A percentile compares a stretch with the other conserved stretches of the same genome.
phyloP scores from a whole-genome alignment of 2,329 filamentous ascomycete species.

The Exserohilum rostratum region DNA sequence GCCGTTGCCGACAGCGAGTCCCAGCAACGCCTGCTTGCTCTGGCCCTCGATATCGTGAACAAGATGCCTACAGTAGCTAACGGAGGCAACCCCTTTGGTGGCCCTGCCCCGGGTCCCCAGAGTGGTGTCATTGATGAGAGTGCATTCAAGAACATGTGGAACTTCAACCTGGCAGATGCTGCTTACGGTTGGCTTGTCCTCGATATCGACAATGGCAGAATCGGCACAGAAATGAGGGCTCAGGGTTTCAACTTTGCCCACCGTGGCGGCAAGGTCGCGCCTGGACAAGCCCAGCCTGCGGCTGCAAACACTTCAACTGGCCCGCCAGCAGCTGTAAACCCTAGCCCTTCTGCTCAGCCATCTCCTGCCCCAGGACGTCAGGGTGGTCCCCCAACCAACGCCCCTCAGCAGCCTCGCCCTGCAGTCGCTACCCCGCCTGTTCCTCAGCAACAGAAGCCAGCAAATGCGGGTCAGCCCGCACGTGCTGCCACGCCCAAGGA shows the following conservation, averaged over 20 bases:
- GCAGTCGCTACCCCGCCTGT: constrained; percentile 46
- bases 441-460: constrained; percentile 50
- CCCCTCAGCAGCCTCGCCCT: constrained; percentile 43
- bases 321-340: constrained; percentile 47
- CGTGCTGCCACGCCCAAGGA: constrained; percentile 51
- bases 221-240: constrained; percentile 97
- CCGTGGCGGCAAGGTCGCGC: constrained; percentile 74
- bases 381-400: constrained; percentile 36
- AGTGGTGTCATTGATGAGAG: constrained; percentile 96
- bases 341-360: constrained; percentile 48
- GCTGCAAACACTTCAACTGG: constrained; percentile 43
- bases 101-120: constrained; percentile 73
- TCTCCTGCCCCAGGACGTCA: constrained; percentile 42
- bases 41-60: constrained; percentile 90
- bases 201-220: constrained; percentile 92
- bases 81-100: constrained; percentile 95
- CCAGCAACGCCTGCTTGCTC: constrained; percentile 88
- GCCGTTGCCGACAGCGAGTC: constrained; percentile 92
- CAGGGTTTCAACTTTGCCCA: constrained; percentile 99
- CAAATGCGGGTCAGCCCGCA: constrained; percentile 46
- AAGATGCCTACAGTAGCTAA: constrained; percentile 97
- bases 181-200: constrained; percentile 95
- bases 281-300: constrained; percentile 47
- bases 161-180: constrained; percentile 97
- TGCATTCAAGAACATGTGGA: constrained; percentile 99